Base-by-base conservation (phyloP, 768 basidiomycete genomes). In the Suillus lakei region DNA sequence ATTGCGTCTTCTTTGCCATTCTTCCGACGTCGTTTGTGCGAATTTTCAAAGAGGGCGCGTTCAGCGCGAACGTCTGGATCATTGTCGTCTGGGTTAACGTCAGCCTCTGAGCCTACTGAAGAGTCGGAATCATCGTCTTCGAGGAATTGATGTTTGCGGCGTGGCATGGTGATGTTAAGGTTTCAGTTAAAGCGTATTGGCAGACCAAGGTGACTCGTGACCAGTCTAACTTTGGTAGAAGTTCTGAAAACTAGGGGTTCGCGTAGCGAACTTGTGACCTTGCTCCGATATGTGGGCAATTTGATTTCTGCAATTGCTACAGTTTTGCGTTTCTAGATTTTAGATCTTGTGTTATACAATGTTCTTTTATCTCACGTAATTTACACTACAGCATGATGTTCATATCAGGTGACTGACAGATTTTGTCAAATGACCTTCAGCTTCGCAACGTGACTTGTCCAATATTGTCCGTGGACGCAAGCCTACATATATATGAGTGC, bases 51-150 rank as follows among this genome's bases (percentile, higher is more conserved):
- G 9, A 93, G 85, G 39, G 85, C 86, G 12, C 89, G 90, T 73
- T 94, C 93, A 39, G 87, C 94, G 39, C 86, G 84, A 15, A 82
- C 82, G 72, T 91, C 90, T 4, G 87, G 85, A 70, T 90, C 84
- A 38, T 79, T 73, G 64, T 85, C 82, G 66, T 81, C 79, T n/a
- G 73, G 72, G 51, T 82, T 83, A 55, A 84, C 84, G 23, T 79
- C 82, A 16, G 85, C 83, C 44, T 83, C 85, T 15, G 88, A 90
- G 50, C 75, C 85, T 30, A 81, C 79, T 56, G 88, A 89, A 13
- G 91, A 89, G 73, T 90, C 88, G 8, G 92, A 91, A 74, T 92
- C 90, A 0, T 89, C 89, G 74, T 91, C 85, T 65, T 78, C 87
- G 50, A 93, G 85, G 44, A 93, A 80, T 48, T 88, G 81, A 64